Evolutionary conservation across 2,329 filamentous ascomycete species (phyloP), one percentile per base, ranked within the genome.

Genomic region (Coniochaeta sp.): DNA sequence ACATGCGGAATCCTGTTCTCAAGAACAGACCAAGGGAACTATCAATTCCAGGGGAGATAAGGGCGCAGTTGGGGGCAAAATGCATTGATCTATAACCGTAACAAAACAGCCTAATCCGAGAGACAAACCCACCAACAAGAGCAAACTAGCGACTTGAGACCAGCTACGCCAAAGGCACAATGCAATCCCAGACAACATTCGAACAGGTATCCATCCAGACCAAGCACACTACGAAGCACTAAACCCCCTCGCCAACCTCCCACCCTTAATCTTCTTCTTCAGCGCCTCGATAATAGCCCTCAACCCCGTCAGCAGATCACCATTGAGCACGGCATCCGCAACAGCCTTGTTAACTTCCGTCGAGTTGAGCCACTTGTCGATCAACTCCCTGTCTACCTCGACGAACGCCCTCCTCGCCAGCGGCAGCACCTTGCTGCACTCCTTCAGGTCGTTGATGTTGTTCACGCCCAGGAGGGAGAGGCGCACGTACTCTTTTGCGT

Each of bases 391-490:
- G 12, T 42, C 38, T 12, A 13, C 3, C 18, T 16, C 38, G 22
- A 14, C 38, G 26, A 42, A 42, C 6, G 6, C 12, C 2, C 5
- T 27, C 31, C 8, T 49, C 12, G 45, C 45, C 42, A 22, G 30
- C 1, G 73, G 78, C 9, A 81, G 63, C 3, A 75, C 75, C 57
- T 74, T 71, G 9, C 75, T 78, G 69, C 78, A 82, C 56, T 81
- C 78, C 14, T 71, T 76, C 40, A 82, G 64, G 20, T 67, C 62
- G 61, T 81, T 81, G 62, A 82, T 75, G 58, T 80, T 79, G 58
- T 76, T 71, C 13, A 81, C 77, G 3, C 78, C 79, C 10, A 82
- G 71, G 3, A 82, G 64, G 28, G 72, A 77, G 32, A 82, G 66
- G 20, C 77, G 75, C 42, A 79, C 69, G 57, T 81, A 81, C 12